Evolutionary conservation across 306 rosid genomes (phyloP).

Genomic region (Gastrolobium bilobum): DNA sequence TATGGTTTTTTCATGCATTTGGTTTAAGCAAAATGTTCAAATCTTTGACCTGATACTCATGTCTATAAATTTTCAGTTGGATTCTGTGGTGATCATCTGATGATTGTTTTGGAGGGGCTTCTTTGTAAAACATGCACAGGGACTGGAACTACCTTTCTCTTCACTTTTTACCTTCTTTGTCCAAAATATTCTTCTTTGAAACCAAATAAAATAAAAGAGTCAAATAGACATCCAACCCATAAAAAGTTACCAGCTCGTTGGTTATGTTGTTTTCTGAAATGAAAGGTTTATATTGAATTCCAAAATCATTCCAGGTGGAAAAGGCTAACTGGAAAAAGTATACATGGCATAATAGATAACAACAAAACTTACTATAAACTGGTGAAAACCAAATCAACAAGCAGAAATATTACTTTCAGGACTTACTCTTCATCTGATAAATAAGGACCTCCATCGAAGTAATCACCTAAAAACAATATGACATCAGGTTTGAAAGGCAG

Average conservation of each 20-base stretch:
- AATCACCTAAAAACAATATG: constrained; percentile 81
- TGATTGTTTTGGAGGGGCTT: background rate
- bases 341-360: constrained; percentile 33
- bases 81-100: constrained; percentile 9
- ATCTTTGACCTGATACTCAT: constrained; percentile 10
- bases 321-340: constrained; percentile 11
- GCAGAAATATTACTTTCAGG: constrained; percentile 27
- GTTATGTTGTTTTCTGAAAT: constrained; percentile 23
- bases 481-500: constrained; percentile 78
- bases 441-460: constrained; percentile 85
- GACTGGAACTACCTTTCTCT: background rate
- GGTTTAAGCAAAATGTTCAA: constrained; percentile 8
- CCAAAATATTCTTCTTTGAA: background rate
- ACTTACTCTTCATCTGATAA: constrained; percentile 82
- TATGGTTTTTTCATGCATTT: constrained; percentile 15
- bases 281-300: constrained; percentile 28
- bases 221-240: constrained; percentile 6
- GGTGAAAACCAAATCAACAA: constrained; percentile 16
- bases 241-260: constrained; percentile 12
- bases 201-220: background rate
- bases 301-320: constrained; percentile 7
- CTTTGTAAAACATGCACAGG: constrained; percentile 2
- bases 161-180: background rate
- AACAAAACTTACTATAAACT: constrained; percentile 25
- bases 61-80: constrained; percentile 17